phyloP scores from a whole-genome alignment of 805 yeast species.

The Teunomyces gatunensis region DNA sequence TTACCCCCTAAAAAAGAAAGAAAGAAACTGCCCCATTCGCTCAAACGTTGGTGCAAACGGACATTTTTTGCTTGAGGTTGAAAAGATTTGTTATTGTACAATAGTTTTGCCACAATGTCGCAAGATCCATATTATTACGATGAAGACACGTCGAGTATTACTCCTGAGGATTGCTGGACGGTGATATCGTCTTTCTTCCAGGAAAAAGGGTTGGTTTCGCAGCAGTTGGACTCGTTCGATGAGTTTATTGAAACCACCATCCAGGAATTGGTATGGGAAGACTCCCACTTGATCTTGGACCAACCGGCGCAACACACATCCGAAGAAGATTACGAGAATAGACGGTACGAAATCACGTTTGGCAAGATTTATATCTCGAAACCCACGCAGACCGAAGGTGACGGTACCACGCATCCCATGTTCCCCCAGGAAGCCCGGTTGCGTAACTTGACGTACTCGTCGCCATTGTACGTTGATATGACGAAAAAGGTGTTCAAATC shows the following conservation, averaged over 20 bases:
- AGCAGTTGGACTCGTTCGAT: constrained; percentile 96
- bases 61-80: not conserved
- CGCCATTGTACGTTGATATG: constrained; percentile 96
- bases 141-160: constrained; percentile 62
- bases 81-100: not conserved
- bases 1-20: too few species aligned
- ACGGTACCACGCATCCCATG: constrained; percentile 98
- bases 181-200: constrained; percentile 94
- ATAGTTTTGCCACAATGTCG: constrained; percentile 3
- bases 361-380: constrained; percentile 95
- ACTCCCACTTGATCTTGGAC: constrained; percentile 87
- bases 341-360: constrained; percentile 93
- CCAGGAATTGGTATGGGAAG: constrained; percentile 96
- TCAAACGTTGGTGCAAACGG: too few species aligned
- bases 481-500: constrained; percentile 83
- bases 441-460: constrained; percentile 92
- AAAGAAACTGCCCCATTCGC: too few species aligned
- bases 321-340: constrained; percentile 83
- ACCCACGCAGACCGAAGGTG: constrained; percentile 98
- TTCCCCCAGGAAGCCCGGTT: constrained; percentile 98
- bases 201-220: constrained; percentile 95
- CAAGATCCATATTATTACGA: constrained; percentile 73
- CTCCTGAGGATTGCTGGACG: constrained; percentile 99
- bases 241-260: constrained; percentile 96
- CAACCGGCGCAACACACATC: constrained; percentile 98